These are phyloP conservation scores for Solanum dulcamara DNA, from an alignment of 257 asterid species.

Conservation along the genomic window DNA sequence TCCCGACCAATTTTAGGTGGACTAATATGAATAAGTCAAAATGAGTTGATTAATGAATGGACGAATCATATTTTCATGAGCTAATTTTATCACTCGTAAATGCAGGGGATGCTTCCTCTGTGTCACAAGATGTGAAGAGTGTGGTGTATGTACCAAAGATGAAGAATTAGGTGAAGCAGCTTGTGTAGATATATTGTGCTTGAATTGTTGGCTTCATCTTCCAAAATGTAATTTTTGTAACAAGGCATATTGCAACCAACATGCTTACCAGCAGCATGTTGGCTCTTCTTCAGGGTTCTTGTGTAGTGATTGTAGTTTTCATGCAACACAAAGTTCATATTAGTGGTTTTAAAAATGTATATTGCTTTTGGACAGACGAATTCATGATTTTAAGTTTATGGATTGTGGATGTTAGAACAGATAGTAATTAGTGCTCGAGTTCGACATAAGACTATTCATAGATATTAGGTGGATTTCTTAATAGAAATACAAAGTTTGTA, in stretches of 20 bases:
- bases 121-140: slow-evolving; percentile 55
- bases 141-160: slow-evolving; percentile 48
- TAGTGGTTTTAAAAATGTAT: neutral
- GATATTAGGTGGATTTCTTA: neutral
- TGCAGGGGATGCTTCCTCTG: slow-evolving; percentile 56
- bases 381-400: too few species aligned
- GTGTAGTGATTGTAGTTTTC: slow-evolving; percentile 33
- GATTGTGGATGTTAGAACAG: neutral
- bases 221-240: slow-evolving; percentile 72
- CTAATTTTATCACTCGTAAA: neutral
- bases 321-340: slow-evolving; percentile 1
- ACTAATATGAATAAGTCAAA: neutral
- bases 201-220: slow-evolving; percentile 59
- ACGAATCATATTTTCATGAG: neutral
- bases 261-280: slow-evolving; percentile 22
- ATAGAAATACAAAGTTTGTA: neutral
- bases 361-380: neutral
- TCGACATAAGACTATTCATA: neutral
- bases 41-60: neutral
- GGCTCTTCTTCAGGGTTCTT: slow-evolving; percentile 23
- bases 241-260: slow-evolving; percentile 57
- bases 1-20: neutral
- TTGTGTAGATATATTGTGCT: slow-evolving; percentile 48
- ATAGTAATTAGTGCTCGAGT: neutral
- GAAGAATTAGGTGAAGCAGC: slow-evolving; percentile 42